phyloP scores from a whole-genome alignment of 768 basidiomycete species.

The Auricularia sp. region DNA sequence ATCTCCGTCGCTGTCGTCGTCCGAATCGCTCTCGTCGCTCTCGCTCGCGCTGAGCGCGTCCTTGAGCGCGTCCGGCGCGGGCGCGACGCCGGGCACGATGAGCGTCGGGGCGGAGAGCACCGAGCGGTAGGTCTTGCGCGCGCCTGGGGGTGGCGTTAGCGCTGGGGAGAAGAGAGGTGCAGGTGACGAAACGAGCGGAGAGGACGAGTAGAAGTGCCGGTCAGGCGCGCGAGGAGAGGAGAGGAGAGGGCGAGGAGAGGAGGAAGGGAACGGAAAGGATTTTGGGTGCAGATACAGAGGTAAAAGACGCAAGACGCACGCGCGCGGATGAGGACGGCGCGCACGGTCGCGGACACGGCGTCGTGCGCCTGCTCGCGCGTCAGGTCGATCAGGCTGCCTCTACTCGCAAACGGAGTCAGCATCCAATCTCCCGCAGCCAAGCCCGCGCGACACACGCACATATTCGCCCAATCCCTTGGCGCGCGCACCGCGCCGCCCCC shows the following conservation, averaged over 20 bases:
- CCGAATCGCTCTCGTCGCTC: neutral
- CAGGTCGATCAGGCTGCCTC: conserved; percentile 57
- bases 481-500: conserved; percentile 60
- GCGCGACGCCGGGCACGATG: conserved; percentile 36
- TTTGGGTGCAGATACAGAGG: neutral
- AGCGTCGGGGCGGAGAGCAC: conserved; percentile 67
- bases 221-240: neutral
- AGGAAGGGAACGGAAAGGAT: no score
- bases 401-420: conserved; percentile 18
- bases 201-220: no score
- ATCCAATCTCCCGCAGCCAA: neutral
- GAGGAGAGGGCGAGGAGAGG: neutral
- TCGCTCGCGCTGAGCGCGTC: neutral
- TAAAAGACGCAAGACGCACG: conserved; percentile 37
- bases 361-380: conserved; percentile 60
- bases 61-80: neutral
- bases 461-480: conserved; percentile 63
- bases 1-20: neutral
- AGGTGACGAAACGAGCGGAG: no score
- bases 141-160: conserved; percentile 37
- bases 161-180: no score
- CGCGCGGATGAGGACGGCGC: conserved; percentile 61
- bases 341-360: conserved; percentile 48
- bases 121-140: conserved; percentile 71
- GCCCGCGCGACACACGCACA: conserved; percentile 37